phyloP scores from a whole-genome alignment of 805 yeast species.

The Yarrowia keelungensis region DNA sequence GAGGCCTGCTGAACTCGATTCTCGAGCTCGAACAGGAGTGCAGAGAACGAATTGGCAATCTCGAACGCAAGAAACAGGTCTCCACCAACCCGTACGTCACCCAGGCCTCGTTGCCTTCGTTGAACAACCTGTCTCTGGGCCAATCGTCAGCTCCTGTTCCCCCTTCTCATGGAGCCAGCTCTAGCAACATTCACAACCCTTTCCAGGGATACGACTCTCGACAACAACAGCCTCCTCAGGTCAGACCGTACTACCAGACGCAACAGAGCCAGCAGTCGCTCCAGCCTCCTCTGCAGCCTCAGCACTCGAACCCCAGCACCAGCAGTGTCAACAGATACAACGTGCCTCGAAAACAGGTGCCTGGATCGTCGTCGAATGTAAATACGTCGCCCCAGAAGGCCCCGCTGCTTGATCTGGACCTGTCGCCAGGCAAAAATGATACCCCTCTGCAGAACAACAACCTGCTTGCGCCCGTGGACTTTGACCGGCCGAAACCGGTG shows the following conservation, averaged over 20 bases:
- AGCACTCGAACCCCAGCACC: conserved; percentile 10
- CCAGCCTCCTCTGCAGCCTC: conserved; percentile 8
- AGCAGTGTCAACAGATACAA: conserved; percentile 22
- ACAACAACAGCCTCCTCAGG: conserved; percentile 27
- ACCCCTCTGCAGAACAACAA: conserved; percentile 6
- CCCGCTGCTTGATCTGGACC: conserved; percentile 36
- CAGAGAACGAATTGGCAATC: conserved; percentile 49
- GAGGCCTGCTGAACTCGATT: conserved; percentile 50
- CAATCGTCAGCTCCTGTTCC: conserved; percentile 5
- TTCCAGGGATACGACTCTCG: conserved; percentile 37
- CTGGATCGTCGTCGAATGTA: conserved; percentile 21
- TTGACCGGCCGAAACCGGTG: conserved; percentile 15
- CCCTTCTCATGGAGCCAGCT: conserved; percentile 14
- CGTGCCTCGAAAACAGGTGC: conserved; percentile 25
- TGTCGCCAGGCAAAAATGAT: conserved; percentile 35
- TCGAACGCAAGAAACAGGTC: conserved; percentile 42
- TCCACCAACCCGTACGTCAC: conserved; percentile 46
- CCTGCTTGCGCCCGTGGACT: conserved; percentile 6
- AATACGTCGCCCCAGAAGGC: conserved; percentile 20
- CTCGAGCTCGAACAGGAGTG: conserved; percentile 54
- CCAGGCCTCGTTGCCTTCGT: conserved; percentile 27
- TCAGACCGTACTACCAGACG: conserved; percentile 29
- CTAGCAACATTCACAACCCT: conserved; percentile 28
- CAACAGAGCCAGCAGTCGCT: conserved; percentile 16
- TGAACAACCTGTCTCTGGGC: conserved; percentile 11